These are phyloP conservation scores for Oryza nivara DNA, from an alignment of 176 grass and related monocot genomes.

Conservation along the genomic window DNA sequence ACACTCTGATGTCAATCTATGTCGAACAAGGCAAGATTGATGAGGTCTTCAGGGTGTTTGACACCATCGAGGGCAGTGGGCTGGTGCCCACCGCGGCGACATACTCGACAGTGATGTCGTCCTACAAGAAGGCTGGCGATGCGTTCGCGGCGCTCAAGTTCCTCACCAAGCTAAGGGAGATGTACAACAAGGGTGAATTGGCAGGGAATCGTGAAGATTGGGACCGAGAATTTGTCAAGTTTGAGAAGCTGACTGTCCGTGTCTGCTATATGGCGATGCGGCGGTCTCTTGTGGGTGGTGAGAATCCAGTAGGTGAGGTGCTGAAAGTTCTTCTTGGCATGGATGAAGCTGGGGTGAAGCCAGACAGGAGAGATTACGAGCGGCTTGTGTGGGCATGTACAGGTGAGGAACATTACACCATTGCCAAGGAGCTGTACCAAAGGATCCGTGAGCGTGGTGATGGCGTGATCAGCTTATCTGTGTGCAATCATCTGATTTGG, in stretches of 20 bases:
- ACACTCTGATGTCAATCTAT: constrained; percentile 76
- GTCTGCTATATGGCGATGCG: constrained; percentile 68
- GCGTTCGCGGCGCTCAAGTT: constrained; percentile 51
- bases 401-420: constrained; percentile 63
- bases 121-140: constrained; percentile 75
- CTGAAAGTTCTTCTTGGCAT: constrained; percentile 67
- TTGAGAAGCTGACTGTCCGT: constrained; percentile 50
- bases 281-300: constrained; percentile 45
- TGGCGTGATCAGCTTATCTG: constrained; percentile 62
- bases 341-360: constrained; percentile 55
- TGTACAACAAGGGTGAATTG: constrained; percentile 56
- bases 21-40: constrained; percentile 59
- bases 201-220: constrained; percentile 51
- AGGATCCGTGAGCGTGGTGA: constrained; percentile 55
- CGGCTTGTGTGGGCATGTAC: constrained; percentile 84
- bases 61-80: constrained; percentile 49
- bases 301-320: constrained; percentile 52
- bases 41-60: constrained; percentile 60
- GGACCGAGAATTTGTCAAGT: constrained; percentile 67
- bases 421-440: constrained; percentile 78
- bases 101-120: constrained; percentile 64
- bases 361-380: constrained; percentile 50
- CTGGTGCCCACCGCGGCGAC: constrained; percentile 65
- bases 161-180: constrained; percentile 67
- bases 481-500: constrained; percentile 92